Conservation (phyloP, 805 yeast species). For the Saturnispora ahearnii region DNA sequence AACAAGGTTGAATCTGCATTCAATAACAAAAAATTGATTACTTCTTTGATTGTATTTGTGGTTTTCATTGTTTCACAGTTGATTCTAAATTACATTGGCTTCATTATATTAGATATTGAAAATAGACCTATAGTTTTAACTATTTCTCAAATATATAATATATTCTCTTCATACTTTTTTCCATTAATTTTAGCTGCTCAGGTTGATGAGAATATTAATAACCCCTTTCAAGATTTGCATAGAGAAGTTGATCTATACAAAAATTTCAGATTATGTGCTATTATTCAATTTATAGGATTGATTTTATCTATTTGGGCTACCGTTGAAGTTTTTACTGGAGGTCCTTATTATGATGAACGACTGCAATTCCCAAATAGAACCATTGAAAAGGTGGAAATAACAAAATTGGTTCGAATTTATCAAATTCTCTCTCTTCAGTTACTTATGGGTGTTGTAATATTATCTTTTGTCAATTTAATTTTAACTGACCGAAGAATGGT, state of each 20-base stretch:
- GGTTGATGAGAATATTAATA: conserved; percentile 18
- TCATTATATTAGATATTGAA: conserved; percentile 21
- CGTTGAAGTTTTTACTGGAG: conserved; percentile 11
- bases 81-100: conserved; percentile 22
- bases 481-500: conserved; percentile 20
- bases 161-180: conserved; percentile 21
- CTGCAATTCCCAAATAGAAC: too few species aligned
- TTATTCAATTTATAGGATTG: conserved; percentile 17
- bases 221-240: conserved; percentile 20
- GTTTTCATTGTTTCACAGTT: conserved; percentile 22
- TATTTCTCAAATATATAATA: conserved; percentile 19
- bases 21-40: conserved; percentile 16
- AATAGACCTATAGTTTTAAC: conserved; percentile 19
- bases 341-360: conserved; percentile 6
- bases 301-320: conserved; percentile 20
- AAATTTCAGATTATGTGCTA: conserved; percentile 14
- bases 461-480: conserved; percentile 18
- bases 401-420: conserved; percentile 10
- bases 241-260: conserved; percentile 19
- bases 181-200: conserved; percentile 19
- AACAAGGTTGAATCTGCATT: conserved; percentile 23
- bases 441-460: conserved; percentile 14
- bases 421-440: conserved; percentile 21
- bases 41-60: conserved; percentile 16
- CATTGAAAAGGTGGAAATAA: conserved; percentile 5